Conservation (phyloP, 768 basidiomycete genomes). For the Tylopilus subfusipes region DNA sequence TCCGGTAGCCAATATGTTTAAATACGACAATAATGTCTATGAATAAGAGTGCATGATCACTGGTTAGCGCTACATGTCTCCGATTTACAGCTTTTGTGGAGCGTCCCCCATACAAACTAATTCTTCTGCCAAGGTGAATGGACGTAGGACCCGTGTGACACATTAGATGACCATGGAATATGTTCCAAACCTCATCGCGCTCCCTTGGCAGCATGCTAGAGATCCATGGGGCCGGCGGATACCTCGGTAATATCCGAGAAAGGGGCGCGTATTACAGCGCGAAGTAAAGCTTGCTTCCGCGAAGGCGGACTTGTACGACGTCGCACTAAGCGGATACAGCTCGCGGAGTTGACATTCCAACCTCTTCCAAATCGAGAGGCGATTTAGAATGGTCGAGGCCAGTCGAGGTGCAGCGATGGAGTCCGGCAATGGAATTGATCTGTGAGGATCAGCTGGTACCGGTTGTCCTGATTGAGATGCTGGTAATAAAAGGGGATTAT, state of each 20-base stretch:
- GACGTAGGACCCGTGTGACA: too few relatives aligned
- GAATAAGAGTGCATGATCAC: too few relatives aligned
- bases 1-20: too few relatives aligned
- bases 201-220: not conserved
- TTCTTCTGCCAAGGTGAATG: not conserved
- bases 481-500: not conserved
- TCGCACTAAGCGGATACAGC: conserved; percentile 17
- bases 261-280: not conserved
- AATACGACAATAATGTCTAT: too few relatives aligned
- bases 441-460: not conserved
- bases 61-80: too few relatives aligned
- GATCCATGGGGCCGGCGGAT: not conserved
- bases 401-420: not conserved
- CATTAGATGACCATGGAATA: not conserved
- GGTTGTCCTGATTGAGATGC: not conserved
- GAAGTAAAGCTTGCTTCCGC: conserved; percentile 22
- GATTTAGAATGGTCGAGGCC: conserved; percentile 10
- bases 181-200: not conserved
- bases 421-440: not conserved
- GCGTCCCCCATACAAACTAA: not conserved
- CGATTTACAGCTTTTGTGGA: not conserved
- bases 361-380: conserved; percentile 30
- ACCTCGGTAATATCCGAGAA: not conserved
- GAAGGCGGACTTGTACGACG: conserved; percentile 25
- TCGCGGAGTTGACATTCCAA: conserved; percentile 31